Evolutionary conservation across 2,329 filamentous ascomycete species (phyloP), one percentile per base, ranked within the genome.

Genomic region (Zalaria obscura): DNA sequence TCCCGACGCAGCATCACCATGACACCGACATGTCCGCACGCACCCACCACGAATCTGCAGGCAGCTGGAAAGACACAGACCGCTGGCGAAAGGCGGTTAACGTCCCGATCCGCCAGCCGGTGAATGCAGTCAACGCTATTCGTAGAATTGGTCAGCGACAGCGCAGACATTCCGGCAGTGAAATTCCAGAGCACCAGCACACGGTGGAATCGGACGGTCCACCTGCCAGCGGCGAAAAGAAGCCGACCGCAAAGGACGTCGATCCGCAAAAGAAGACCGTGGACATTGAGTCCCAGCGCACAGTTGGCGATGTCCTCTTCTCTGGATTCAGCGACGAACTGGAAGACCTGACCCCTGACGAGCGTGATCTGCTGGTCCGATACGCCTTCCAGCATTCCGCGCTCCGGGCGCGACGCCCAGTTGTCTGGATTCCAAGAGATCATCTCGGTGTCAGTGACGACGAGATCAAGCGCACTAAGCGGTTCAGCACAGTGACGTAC

Each of bases 341-440:
- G 48, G 89, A 95, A 59, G 91, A 98, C 56, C 69, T 98, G 38
- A 91, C 85, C 1, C 85, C 87, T 0, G 84, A 89, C 11, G 86
- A 95, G 58, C 75, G 91, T 52, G 88, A 96, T 55, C 70, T 78
- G 44, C 75, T 96, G 33, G 83, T 91, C 8, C 80, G 80, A 41
- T 80, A 87, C 53, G 87, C 89, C 0, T 98, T 98, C 61, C 80
- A 88, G 62, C 91, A 98, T 55, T 80, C 79, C 29, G 91, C 91
- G 1, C 69, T 95, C 32, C 78, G 91, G 5, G 84, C 88, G 1
- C 76, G 83, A 40, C 74, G 87, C 40, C 91, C 91, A 0, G 85
- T 84, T 0, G 79, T 98, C 26, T 98, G 91, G 91, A 84, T 98
- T 36, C 91, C 91, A 0, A 76, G 81, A 7, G 91, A 98, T 55